Evolutionary conservation across 108 stramenopile species (phyloP).

Genomic region (Cyclotella distinguenda): DNA sequence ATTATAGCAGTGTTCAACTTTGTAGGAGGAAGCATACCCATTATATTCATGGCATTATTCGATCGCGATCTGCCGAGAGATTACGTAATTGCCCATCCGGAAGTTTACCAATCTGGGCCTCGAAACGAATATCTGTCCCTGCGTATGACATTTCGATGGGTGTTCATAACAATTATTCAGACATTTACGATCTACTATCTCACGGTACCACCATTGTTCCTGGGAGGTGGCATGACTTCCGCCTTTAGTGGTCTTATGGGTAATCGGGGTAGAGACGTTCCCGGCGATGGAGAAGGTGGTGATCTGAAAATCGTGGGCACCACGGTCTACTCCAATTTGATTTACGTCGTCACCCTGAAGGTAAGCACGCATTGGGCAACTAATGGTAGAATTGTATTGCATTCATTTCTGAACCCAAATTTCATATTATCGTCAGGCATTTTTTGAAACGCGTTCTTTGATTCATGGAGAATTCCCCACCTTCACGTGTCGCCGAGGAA

Average conservation of each 20-base stretch:
- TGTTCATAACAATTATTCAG: conserved; percentile 60
- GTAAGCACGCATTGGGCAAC: conserved; percentile 28
- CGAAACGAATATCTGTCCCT: conserved; percentile 72
- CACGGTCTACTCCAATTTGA: conserved; percentile 64
- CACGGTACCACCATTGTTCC: conserved; percentile 36
- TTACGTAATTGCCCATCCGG: conserved; percentile 72
- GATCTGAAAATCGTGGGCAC: conserved; percentile 79
- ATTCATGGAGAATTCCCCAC: conserved; percentile 73
- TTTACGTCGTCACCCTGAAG: conserved; percentile 72
- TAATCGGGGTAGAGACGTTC: conserved; percentile 39
- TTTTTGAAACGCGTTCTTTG: conserved; percentile 74
- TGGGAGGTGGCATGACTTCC: conserved; percentile 68
- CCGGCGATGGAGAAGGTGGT: conserved; percentile 80
- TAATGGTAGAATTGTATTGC: too few species aligned
- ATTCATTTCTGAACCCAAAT: too few species aligned
- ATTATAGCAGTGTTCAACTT: conserved; percentile 87
- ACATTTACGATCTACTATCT: conserved; percentile 71
- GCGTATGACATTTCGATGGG: conserved; percentile 70
- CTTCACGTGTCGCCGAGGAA: conserved; percentile 55
- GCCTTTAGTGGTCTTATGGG: conserved; percentile 70
- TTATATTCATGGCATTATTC: conserved; percentile 84
- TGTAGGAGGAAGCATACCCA: conserved; percentile 79
- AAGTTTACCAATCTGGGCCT: conserved; percentile 75
- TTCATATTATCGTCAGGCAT: conserved; percentile 34
- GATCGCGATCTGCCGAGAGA: conserved; percentile 90